Base-by-base conservation (phyloP, 345 rosid genomes). In the Salix koriyanagi region DNA sequence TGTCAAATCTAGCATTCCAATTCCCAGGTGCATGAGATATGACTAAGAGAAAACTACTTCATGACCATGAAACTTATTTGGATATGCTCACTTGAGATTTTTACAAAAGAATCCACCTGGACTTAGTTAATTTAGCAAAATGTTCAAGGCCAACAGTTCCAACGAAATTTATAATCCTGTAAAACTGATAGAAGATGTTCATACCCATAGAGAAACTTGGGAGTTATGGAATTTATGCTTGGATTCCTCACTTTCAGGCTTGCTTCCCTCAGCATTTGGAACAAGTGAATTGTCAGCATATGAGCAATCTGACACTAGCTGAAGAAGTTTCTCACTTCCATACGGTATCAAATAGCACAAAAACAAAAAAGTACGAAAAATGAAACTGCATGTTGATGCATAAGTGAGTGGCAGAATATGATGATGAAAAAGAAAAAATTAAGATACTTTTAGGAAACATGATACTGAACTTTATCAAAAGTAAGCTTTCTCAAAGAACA, bases 311-410 rank as follows among this genome's bases (percentile, higher is more conserved):
- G 94, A 89, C 77, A 92, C 87, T 65, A 93, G 85, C 54, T 90
- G 70, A 66, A 96, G 92, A 42, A 96, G 97, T 83, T 90, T 93
- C 89, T 92, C 97, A 83, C 99, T 93, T 84, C 98, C 99, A 98
- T 90, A 70, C 9, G 77, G 26, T 9, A 37, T 77, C 74, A 77
- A 65, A n/a, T 78, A 5, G 78, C 39, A 36, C 37, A 36, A 64
- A 19, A 79, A 70, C 36, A 2, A 66, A 11, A 28, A 58, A 69
- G 32, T 56, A 64, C 9, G 48, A 65, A 25, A 46, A 58, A 64
- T 13, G 4, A 62, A 69, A 52, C n/a, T 14, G 25, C 16, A 5
- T 48, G 46, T 16, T 36, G 54, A 62, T 44, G 48, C 25, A 23
- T 3, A 7, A 79, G 16, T 39, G 4, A 37, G 16, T 16, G 23